These are phyloP conservation scores for Penicillium argentinense DNA, from an alignment of 495 filamentous ascomycete species.

Conservation along the genomic window DNA sequence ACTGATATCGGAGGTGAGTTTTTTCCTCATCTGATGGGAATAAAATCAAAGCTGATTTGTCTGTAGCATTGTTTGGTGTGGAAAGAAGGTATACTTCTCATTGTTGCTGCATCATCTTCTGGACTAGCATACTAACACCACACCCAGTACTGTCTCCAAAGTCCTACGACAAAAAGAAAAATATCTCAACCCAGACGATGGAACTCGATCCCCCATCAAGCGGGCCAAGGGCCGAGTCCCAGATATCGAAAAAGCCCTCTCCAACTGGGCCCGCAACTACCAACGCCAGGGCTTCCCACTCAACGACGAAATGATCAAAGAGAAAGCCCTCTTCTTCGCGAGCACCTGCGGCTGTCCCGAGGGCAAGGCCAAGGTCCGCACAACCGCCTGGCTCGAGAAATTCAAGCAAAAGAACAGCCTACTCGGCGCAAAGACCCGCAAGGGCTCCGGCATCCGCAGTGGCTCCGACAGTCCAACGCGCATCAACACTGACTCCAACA, in stretches of 20 bases:
- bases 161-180: conserved; percentile 95
- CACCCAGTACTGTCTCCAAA: conserved; percentile 91
- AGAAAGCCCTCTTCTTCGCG: conserved; percentile 86
- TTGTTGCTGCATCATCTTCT: too few species aligned
- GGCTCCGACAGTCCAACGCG: conserved; percentile 43
- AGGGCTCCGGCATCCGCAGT: conserved; percentile 69
- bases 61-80: conserved; percentile 84
- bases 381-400: conserved; percentile 84
- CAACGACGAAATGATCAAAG: conserved; percentile 79
- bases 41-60: conserved; percentile 23
- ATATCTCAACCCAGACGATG: conserved; percentile 87
- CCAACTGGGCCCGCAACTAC: conserved; percentile 82
- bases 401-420: conserved; percentile 94
- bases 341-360: conserved; percentile 73
- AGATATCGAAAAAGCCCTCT: conserved; percentile 92
- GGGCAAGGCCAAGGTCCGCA: conserved; percentile 72
- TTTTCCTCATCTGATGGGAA: neutral
- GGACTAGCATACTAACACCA: conserved; percentile 26
- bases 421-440: conserved; percentile 61
- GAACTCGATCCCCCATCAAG: conserved; percentile 84
- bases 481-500: conserved; percentile 50
- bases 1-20: conserved; percentile 90
- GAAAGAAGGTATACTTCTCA: conserved; percentile 99
- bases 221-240: conserved; percentile 87
- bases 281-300: conserved; percentile 73